phyloP scores from a whole-genome alignment of 2,329 filamentous ascomycete species.

The Rosellinia necatrix region DNA sequence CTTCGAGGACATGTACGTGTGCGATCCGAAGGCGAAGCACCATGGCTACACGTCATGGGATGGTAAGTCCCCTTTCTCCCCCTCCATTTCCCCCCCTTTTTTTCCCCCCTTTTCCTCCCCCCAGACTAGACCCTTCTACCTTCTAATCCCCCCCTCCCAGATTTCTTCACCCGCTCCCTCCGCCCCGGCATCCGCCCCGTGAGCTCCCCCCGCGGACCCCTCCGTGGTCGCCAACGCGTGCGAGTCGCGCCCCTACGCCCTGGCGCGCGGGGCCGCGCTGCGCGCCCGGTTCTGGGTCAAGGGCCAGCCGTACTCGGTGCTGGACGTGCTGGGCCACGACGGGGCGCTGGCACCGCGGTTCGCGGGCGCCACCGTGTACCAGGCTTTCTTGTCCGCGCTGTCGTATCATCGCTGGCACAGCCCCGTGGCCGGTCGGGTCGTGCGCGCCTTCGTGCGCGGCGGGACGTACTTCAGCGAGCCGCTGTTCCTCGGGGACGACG shows the following conservation, averaged over 20 bases:
- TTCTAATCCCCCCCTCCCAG: constrained; percentile 19
- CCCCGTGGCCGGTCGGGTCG: constrained; percentile 59
- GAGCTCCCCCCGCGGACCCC: constrained; percentile 51
- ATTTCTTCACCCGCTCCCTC: constrained; percentile 63
- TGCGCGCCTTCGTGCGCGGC: constrained; percentile 54
- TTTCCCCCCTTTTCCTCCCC: background rate
- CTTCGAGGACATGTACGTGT: constrained; percentile 66
- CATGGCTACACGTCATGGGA: constrained; percentile 65
- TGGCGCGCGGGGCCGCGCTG: constrained; percentile 45
- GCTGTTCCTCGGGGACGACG: background rate
- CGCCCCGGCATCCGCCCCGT: constrained; percentile 53
- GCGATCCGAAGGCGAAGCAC: constrained; percentile 57
- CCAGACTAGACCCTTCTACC: background rate
- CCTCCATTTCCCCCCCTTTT: background rate
- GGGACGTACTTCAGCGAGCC: constrained; percentile 66
- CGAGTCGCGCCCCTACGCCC: constrained; percentile 56
- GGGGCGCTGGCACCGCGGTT: constrained; percentile 51
- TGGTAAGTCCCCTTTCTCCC: constrained; percentile 39
- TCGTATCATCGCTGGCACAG: constrained; percentile 67
- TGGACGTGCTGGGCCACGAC: constrained; percentile 58
- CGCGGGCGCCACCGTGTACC: constrained; percentile 61
- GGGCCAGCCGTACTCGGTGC: constrained; percentile 59
- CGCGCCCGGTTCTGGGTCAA: constrained; percentile 65
- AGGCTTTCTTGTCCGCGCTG: constrained; percentile 62
- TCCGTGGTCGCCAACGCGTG: constrained; percentile 60